Evolutionary conservation across 495 filamentous ascomycete species (phyloP).

Genomic region (Trichocladium antarcticum): DNA sequence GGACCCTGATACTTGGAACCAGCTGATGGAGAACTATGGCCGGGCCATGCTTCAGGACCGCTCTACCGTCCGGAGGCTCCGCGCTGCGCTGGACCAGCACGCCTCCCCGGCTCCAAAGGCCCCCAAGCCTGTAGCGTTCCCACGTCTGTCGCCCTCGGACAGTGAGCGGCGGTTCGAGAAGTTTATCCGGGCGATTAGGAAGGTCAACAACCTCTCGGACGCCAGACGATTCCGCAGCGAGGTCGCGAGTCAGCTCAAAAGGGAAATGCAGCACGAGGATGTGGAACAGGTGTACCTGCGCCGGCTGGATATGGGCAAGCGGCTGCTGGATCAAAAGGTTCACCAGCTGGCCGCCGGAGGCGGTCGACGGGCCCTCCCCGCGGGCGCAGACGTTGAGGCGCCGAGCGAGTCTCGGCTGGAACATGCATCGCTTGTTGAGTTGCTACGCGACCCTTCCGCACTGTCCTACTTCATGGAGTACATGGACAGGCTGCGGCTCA

Average conservation of each 20-base stretch:
- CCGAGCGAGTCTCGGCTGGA: conserved; percentile 48
- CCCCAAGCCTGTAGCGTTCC: conserved; percentile 46
- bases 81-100: conserved; percentile 90
- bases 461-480: conserved; percentile 99
- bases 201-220: conserved; percentile 86
- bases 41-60: conserved; percentile 84
- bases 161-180: conserved; percentile 88
- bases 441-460: conserved; percentile 78
- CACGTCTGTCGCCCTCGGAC: conserved; percentile 51
- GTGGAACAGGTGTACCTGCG: conserved; percentile 79
- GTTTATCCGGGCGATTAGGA: conserved; percentile 81
- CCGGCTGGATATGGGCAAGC: conserved; percentile 82
- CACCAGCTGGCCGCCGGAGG: conserved; percentile 63
- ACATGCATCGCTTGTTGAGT: conserved; percentile 62
- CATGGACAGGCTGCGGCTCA: conserved; percentile 83
- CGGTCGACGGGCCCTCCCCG: conserved; percentile 32
- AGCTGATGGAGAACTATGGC: conserved; percentile 81
- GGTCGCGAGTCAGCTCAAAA: conserved; percentile 82
- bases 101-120: conserved; percentile 69
- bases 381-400: conserved; percentile 11
- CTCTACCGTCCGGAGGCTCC: conserved; percentile 86
- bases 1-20: conserved; percentile 96
- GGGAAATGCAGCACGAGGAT: conserved; percentile 63
- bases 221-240: conserved; percentile 84
- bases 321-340: conserved; percentile 81